Evolutionary conservation across 164 flowering plant genomes (phyloP), one percentile per base, ranked within the genome.

Genomic region (Nelumbo lutea): DNA sequence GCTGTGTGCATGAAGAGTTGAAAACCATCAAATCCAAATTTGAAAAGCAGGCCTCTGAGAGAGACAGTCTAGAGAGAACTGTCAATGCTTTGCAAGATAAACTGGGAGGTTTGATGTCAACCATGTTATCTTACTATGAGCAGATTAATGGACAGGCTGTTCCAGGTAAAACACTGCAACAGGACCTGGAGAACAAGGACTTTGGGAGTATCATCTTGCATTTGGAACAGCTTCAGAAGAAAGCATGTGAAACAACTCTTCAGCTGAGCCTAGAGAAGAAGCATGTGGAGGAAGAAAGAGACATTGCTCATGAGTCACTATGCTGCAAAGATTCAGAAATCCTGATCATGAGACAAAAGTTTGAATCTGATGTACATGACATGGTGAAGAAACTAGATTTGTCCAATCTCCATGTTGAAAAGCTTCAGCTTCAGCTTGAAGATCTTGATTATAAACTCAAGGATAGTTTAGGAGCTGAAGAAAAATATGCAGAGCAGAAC

Each of bases 381-480:
- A 79, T 88, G 79, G 68, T 61, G 52, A 57, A 59, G 69, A 80
- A 83, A 70, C 53, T 89, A 7, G 78, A 80, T 68, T 66, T 43
- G 2, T 83, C 88, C 56, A 79, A 72, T 73, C 72, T 77, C 45
- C 75, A 80, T 39, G 73, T 83, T 68, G 89, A 77, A 48, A 90
- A 82, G 70, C 87, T 87, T 79, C 89, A 86, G 67, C 67, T 56
- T 57, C 80, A 84, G 61, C 62, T 87, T 53, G 88, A 86, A 64
- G 73, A 75, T 61, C 38, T 90, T 67, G 73, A 83, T n/a, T 68
- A 77, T 60, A 90, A 73, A 69, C 59, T 85, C 59, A 72, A 77
- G 74, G 44, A 43, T 45, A 76, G 81, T 69, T 73, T 76, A 68
- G 93, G 87, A 70, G 80, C 76, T 70, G 94, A 85, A 71, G 89